These are phyloP conservation scores for Pleurotus tuoliensis DNA, from an alignment of 768 basidiomycete species.

Conservation along the genomic window DNA sequence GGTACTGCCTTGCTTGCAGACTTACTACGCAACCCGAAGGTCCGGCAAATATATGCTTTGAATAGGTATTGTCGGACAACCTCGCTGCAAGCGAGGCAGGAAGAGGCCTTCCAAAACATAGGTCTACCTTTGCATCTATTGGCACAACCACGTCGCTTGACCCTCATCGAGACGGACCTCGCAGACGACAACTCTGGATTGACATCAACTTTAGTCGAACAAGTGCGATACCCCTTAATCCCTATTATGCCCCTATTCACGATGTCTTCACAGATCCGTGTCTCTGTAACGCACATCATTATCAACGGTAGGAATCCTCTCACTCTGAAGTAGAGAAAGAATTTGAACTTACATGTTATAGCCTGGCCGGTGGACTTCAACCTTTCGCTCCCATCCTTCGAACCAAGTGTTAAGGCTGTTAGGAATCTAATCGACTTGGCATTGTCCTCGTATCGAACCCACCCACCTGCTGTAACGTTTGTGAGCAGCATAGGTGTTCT, in stretches of 20 bases:
- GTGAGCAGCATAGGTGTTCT: conserved; percentile 27
- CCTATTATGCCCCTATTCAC: not conserved
- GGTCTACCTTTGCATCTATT: not conserved
- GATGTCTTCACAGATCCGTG: not conserved
- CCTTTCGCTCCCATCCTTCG: conserved; percentile 39
- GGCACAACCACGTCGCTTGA: not conserved
- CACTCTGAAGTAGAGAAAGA: too few species aligned
- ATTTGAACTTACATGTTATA: not conserved
- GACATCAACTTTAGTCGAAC: conserved; percentile 13
- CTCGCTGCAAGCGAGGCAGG: not conserved
- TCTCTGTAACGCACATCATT: conserved; percentile 21
- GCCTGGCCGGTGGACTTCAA: conserved; percentile 51
- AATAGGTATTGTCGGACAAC: not conserved
- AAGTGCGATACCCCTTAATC: conserved; percentile 4
- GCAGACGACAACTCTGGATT: conserved; percentile 3
- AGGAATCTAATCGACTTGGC: conserved; percentile 39
- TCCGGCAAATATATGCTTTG: not conserved
- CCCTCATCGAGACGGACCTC: not conserved
- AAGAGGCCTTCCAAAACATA: not conserved
- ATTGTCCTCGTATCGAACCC: conserved; percentile 19
- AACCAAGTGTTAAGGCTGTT: conserved; percentile 34
- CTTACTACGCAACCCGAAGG: not conserved
- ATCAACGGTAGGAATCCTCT: conserved; percentile 23
- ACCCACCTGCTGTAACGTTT: conserved; percentile 34
- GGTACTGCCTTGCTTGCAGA: conserved; percentile 4